phyloP scores from a whole-genome alignment of 331 rosid species.

The Spiraea crenata region DNA sequence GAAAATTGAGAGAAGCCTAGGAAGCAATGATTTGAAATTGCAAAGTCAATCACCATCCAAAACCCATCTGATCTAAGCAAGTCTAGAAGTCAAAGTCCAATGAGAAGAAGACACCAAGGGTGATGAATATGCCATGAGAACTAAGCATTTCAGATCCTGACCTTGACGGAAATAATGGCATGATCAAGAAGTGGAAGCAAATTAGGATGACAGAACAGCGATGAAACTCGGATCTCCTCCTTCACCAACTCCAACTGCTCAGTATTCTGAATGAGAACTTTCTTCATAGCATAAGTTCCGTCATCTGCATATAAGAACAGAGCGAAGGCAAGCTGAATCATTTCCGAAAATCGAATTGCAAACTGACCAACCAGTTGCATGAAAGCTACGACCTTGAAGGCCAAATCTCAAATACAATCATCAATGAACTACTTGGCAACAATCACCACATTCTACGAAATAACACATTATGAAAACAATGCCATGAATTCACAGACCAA shows the following conservation, averaged over 20 bases:
- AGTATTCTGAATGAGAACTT: slow-evolving; percentile 80
- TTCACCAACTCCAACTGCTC: slow-evolving; percentile 89
- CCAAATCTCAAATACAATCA: slow-evolving; percentile 2
- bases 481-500: background rate
- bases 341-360: background rate
- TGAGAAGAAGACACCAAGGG: background rate
- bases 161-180: slow-evolving; percentile 87
- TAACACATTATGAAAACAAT: background rate
- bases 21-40: background rate
- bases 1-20: background rate
- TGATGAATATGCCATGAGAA: background rate
- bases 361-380: background rate
- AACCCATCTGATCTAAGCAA: background rate
- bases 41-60: background rate
- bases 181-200: slow-evolving; percentile 99
- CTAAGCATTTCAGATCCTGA: slow-evolving; percentile 24
- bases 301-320: slow-evolving; percentile 51
- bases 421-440: background rate
- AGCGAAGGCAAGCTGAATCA: slow-evolving; percentile 6
- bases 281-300: slow-evolving; percentile 91
- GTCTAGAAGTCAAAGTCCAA: background rate
- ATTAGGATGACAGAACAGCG: slow-evolving; percentile 85
- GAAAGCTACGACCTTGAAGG: background rate
- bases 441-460: background rate
- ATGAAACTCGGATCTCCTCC: slow-evolving; percentile 94